These are phyloP conservation scores for Rhododendron molle DNA, from an alignment of 148 eudicot genomes.

Conservation along the genomic window DNA sequence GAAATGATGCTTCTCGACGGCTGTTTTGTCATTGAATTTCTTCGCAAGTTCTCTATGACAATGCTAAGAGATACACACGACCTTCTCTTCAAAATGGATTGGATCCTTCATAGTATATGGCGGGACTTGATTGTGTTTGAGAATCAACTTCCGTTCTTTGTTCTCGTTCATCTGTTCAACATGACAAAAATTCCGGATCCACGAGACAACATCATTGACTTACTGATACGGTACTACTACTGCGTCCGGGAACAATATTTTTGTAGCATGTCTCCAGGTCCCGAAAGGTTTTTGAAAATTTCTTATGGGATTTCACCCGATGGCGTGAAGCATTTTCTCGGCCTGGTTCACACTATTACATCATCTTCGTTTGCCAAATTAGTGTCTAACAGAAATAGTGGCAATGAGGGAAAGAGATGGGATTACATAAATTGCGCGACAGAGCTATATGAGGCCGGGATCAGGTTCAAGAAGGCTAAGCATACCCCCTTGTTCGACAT, in stretches of 20 bases:
- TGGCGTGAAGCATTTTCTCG: no score
- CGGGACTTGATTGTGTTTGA: slow-evolving; percentile 23
- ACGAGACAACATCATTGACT: neutral
- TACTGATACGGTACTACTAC: neutral
- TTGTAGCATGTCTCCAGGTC: no score
- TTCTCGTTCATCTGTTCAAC: slow-evolving; percentile 11
- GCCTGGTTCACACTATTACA: no score
- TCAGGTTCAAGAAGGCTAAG: neutral
- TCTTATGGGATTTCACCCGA: no score
- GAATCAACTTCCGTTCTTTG: slow-evolving; percentile 19
- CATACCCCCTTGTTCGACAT: neutral
- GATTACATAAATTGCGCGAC: slow-evolving; percentile 5
- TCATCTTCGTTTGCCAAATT: neutral
- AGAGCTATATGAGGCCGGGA: slow-evolving; percentile 8
- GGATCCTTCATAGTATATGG: neutral
- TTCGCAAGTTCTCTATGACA: slow-evolving; percentile 6
- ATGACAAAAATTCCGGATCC: neutral
- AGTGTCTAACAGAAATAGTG: neutral
- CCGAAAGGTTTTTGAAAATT: no score
- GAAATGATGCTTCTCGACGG: slow-evolving; percentile 29
- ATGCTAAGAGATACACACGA: slow-evolving; percentile 5
- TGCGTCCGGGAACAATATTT: neutral
- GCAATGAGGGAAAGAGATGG: neutral
- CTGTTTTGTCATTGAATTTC: slow-evolving; percentile 20
- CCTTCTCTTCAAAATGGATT: slow-evolving; percentile 9